Conservation (phyloP, 2,329 filamentous ascomycete genomes). For the Phaeosphaeria sp. region DNA sequence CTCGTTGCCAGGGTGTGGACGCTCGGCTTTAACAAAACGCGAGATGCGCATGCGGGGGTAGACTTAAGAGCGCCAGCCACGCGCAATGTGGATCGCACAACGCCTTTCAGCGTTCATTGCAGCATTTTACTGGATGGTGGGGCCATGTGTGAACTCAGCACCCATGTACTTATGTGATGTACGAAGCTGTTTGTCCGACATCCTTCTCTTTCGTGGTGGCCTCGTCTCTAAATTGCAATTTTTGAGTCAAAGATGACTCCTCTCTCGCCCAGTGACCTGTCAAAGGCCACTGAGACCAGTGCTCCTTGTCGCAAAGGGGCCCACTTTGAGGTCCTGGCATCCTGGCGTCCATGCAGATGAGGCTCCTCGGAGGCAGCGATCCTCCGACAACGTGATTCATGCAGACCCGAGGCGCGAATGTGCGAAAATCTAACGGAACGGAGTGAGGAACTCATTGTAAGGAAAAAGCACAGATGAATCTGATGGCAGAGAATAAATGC, state of each 20-base stretch:
- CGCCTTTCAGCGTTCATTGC: not conserved
- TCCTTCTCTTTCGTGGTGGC: not conserved
- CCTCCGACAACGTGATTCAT: not conserved
- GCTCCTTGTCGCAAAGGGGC: not conserved
- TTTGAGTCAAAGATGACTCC: not conserved
- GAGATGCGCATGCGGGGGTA: constrained; percentile 11
- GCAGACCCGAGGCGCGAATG: not conserved
- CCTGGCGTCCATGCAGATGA: not conserved
- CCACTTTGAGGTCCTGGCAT: not conserved
- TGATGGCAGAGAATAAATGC: not conserved
- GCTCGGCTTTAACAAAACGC: constrained; percentile 20
- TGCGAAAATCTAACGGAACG: not conserved
- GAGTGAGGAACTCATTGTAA: not conserved
- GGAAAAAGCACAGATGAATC: not conserved
- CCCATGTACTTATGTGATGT: not conserved
- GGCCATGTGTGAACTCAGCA: not conserved
- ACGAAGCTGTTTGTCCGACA: not conserved
- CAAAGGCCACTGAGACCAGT: not conserved
- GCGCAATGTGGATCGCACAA: not conserved
- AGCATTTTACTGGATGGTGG: not conserved
- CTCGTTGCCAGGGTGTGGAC: constrained; percentile 2
- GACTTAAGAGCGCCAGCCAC: not conserved
- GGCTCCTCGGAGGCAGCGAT: not conserved
- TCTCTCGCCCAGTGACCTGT: not conserved
- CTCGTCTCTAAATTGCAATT: not conserved